phyloP scores from a whole-genome alignment of 2,329 filamentous ascomycete species.

The Stromatinia cepivora region DNA sequence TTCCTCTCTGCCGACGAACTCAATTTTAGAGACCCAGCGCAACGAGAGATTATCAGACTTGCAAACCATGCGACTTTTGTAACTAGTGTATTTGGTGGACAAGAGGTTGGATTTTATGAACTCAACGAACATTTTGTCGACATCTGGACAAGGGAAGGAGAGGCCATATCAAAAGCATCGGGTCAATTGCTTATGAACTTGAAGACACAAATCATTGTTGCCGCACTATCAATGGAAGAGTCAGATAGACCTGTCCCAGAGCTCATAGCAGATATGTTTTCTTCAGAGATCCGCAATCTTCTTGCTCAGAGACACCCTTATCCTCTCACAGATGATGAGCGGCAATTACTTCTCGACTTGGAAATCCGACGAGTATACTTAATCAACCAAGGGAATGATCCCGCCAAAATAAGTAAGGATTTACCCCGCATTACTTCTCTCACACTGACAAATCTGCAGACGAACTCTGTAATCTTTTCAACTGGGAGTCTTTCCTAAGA shows the following conservation, averaged over 20 bases:
- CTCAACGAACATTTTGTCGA: constrained; percentile 64
- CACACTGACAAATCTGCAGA: constrained; percentile 12
- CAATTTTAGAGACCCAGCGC: constrained; percentile 50
- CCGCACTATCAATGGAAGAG: constrained; percentile 57
- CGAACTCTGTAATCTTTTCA: constrained; percentile 44
- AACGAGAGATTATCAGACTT: constrained; percentile 61
- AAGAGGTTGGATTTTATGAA: constrained; percentile 63
- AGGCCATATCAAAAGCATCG: constrained; percentile 58
- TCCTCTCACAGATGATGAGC: constrained; percentile 57
- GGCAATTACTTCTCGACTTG: constrained; percentile 58
- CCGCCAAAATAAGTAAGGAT: constrained; percentile 44
- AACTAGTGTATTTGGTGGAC: constrained; percentile 61
- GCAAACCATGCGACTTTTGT: constrained; percentile 66
- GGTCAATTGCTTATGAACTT: constrained; percentile 62
- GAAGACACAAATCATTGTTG: constrained; percentile 68
- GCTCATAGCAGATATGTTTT: constrained; percentile 60
- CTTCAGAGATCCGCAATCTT: constrained; percentile 54
- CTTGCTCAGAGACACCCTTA: constrained; percentile 56
- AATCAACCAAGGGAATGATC: constrained; percentile 53
- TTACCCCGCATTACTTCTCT: not conserved
- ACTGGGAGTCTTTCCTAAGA: constrained; percentile 63
- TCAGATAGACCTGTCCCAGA: constrained; percentile 51
- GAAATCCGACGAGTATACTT: constrained; percentile 57
- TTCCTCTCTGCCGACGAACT: constrained; percentile 57
- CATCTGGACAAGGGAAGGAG: constrained; percentile 61